phyloP scores from a whole-genome alignment of 1,284 basidiomycete genomes.

The Melampsora larici-populina region DNA sequence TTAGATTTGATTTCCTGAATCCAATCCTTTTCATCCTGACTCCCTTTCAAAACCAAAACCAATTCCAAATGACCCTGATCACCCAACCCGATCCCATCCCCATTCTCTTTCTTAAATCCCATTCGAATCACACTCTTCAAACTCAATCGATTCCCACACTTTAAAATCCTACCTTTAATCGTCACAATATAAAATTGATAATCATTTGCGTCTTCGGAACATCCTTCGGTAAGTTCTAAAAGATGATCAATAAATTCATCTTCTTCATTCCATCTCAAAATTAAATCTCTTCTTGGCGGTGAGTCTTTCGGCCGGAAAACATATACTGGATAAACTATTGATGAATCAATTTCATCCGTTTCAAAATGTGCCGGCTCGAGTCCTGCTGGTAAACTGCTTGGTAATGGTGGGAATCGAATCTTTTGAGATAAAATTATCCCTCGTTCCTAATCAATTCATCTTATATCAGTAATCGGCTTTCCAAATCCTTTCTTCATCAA shows the following conservation, averaged over 20 bases:
- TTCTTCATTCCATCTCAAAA: conserved; percentile 35
- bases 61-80: conserved; percentile 32
- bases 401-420: conserved; percentile 17
- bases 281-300: conserved; percentile 27
- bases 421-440: conserved; percentile 21
- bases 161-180: conserved; percentile 21
- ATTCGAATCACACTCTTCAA: conserved; percentile 20
- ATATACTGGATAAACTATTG: conserved; percentile 33
- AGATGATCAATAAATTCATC: conserved; percentile 25
- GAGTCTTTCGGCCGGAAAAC: conserved; percentile 25
- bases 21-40: conserved; percentile 28
- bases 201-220: not conserved
- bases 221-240: conserved; percentile 6
- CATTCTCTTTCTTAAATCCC: not conserved
- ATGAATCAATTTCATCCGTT: not conserved
- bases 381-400: conserved; percentile 17
- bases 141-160: conserved; percentile 32
- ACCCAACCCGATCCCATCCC: conserved; percentile 5
- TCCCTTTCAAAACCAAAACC: conserved; percentile 25
- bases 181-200: conserved; percentile 35
- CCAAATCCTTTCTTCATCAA: no score
- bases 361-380: conserved; percentile 33
- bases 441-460: conserved; percentile 15
- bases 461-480: no score
- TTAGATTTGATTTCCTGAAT: conserved; percentile 26